Evolutionary conservation across 2,329 filamentous ascomycete genomes (phyloP).

Genomic region (Phoma sp.): DNA sequence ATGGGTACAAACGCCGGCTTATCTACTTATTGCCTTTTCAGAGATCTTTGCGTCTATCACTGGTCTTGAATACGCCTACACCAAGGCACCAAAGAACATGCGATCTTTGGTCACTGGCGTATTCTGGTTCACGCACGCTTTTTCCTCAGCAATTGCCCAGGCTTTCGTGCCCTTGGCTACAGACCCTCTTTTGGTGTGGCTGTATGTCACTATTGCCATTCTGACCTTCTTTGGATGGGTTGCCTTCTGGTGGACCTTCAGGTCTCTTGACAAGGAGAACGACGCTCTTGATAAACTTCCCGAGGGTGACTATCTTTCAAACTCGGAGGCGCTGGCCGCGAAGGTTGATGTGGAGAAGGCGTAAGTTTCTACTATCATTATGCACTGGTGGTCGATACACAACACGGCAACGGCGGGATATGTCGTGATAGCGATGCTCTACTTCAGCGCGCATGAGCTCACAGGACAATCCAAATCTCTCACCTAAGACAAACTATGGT

Average conservation of each 20-base stretch:
- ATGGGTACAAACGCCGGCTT: conserved; percentile 59
- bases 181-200: conserved; percentile 33
- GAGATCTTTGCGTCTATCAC: conserved; percentile 72
- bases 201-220: conserved; percentile 42
- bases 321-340: conserved; percentile 20
- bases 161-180: conserved; percentile 30
- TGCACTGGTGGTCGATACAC: neutral
- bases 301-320: conserved; percentile 28
- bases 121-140: conserved; percentile 43
- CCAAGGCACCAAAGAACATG: conserved; percentile 73
- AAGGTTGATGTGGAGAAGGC: conserved; percentile 20
- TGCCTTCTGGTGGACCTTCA: conserved; percentile 40
- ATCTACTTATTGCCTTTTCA: conserved; percentile 62
- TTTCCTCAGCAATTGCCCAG: conserved; percentile 33
- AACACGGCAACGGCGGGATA: neutral
- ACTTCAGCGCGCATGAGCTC: neutral
- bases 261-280: conserved; percentile 37
- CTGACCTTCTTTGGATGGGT: conserved; percentile 39
- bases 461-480: neutral
- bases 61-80: conserved; percentile 74
- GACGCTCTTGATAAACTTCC: conserved; percentile 44
- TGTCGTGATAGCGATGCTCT: neutral
- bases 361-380: neutral
- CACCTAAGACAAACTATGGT: no score
- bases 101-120: conserved; percentile 42